phyloP scores from a whole-genome alignment of 768 basidiomycete species.

The Hypholoma sublateritium region DNA sequence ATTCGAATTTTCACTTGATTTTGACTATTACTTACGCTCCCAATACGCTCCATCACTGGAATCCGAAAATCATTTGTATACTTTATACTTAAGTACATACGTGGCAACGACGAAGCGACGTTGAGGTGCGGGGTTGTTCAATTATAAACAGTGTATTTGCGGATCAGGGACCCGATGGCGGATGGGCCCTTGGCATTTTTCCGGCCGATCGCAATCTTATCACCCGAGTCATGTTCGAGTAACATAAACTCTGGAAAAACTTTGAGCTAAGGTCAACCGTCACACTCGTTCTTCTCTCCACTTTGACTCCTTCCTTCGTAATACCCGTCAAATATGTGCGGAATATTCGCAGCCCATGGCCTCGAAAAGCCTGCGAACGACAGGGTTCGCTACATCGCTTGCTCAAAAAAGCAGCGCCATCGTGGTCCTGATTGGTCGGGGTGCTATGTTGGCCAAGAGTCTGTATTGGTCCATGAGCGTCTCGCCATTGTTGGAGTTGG shows the following conservation, averaged over 20 bases:
- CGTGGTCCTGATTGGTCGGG: constrained; percentile 99
- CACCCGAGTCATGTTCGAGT: constrained; percentile 21
- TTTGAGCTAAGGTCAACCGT: not conserved
- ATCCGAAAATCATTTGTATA: no score
- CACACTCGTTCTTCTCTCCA: not conserved
- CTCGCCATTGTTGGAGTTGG: constrained; percentile 98
- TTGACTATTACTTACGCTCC: no score
- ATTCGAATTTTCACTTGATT: not conserved
- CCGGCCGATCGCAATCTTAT: constrained; percentile 24
- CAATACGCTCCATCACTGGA: no score
- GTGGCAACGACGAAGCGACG: no score
- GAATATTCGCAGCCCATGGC: constrained; percentile 86
- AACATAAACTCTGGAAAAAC: constrained; percentile 16
- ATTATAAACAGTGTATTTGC: not conserved
- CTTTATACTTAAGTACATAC: no score
- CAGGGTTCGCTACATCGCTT: constrained; percentile 74
- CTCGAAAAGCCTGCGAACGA: constrained; percentile 68
- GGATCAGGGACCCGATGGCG: constrained; percentile 15
- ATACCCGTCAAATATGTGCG: constrained; percentile 68
- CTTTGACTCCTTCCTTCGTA: constrained; percentile 5
- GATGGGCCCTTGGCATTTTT: constrained; percentile 5
- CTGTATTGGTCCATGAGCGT: constrained; percentile 90
- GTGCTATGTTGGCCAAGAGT: constrained; percentile 81
- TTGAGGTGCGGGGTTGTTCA: no score
- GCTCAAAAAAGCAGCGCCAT: constrained; percentile 89